These are phyloP conservation scores for Cytospora paraplurivora DNA, from an alignment of 2,329 filamentous ascomycete species.

Conservation along the genomic window DNA sequence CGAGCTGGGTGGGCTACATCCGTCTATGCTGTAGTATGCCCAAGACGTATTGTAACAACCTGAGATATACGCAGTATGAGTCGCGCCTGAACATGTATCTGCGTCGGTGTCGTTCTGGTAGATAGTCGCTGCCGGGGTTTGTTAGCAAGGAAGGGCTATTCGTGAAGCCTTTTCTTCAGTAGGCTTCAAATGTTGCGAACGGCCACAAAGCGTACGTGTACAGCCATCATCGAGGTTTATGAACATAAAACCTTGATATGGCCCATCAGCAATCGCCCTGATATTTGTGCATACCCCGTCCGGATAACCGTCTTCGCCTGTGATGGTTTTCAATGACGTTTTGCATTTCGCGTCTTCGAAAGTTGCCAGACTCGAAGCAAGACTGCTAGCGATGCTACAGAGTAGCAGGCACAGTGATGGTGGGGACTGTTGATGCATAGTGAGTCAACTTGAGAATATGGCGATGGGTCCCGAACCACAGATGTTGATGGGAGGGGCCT, in stretches of 20 bases:
- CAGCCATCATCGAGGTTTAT: constrained; percentile 19
- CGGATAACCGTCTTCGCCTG: constrained; percentile 20
- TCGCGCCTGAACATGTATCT: constrained; percentile 10
- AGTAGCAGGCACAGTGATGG: constrained; percentile 15
- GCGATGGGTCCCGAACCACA: not conserved
- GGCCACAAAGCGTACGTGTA: constrained; percentile 2
- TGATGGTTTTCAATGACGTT: not conserved
- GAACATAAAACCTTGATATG: constrained; percentile 21
- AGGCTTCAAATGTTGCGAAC: too few relatives aligned
- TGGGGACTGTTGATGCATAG: constrained; percentile 1
- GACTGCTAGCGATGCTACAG: not conserved
- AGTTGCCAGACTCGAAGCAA: constrained; percentile 9
- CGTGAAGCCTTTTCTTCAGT: not conserved
- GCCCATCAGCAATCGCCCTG: not conserved
- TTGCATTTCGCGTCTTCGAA: constrained; percentile 15
- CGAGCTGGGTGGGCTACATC: not conserved
- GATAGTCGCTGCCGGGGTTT: constrained; percentile 7
- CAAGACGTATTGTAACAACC: constrained; percentile 20
- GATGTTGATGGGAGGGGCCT: not conserved
- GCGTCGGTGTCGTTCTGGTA: constrained; percentile 3
- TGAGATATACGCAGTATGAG: not conserved
- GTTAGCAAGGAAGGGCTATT: not conserved
- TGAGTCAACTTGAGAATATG: not conserved
- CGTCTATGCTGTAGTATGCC: constrained; percentile 21
- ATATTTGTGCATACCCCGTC: constrained; percentile 19